Evolutionary conservation across 306 rosid genomes (phyloP).

Genomic region (Quercus agrifolia): DNA sequence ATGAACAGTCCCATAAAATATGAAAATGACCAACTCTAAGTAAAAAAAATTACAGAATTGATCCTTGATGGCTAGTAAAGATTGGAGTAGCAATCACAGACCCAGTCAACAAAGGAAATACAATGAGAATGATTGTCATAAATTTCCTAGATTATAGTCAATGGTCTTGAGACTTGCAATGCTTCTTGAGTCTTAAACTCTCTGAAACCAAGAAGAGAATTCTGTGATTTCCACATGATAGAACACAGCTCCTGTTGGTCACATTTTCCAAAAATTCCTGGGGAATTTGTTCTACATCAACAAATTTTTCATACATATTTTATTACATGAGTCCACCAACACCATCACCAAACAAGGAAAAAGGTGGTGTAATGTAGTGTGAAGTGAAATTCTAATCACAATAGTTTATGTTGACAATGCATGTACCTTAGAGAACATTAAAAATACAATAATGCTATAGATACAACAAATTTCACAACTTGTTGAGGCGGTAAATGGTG

Average conservation of each 20-base stretch:
- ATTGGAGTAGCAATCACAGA: background rate
- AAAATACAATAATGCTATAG: background rate
- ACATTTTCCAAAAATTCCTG: background rate
- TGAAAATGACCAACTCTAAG: background rate
- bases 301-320: background rate
- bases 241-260: background rate
- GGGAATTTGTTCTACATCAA: background rate
- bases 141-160: background rate
- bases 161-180: background rate
- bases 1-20: slow-evolving; percentile 11
- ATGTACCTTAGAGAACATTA: background rate
- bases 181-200: background rate
- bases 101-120: background rate
- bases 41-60: background rate
- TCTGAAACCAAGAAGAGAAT: background rate
- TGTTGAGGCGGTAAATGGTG: too few species aligned
- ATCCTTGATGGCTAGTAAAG: background rate
- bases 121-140: background rate
- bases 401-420: background rate
- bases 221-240: background rate
- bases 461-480: too few species aligned
- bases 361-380: background rate
- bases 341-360: background rate
- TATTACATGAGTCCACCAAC: background rate
- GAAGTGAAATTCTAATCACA: background rate